Conservation (phyloP, 352 stramenopile species). For the Thraustotheca clavata region DNA sequence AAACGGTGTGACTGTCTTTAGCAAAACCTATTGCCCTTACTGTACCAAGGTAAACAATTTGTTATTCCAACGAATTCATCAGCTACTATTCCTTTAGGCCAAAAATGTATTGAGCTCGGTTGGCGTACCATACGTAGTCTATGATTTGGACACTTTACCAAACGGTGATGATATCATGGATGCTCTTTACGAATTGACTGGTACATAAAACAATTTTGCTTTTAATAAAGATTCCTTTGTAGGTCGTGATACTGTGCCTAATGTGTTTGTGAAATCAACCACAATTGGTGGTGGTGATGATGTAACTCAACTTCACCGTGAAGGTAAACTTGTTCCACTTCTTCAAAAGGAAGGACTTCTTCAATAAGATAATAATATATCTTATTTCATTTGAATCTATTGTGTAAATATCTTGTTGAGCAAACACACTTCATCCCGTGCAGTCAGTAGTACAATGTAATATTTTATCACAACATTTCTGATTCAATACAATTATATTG, state of each 20-base stretch:
- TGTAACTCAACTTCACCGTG: conserved; percentile 71
- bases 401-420: no score
- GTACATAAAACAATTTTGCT: conserved; percentile 22
- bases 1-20: conserved; percentile 75
- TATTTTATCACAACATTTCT: neutral
- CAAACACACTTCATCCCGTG: no score
- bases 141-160: conserved; percentile 55
- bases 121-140: conserved; percentile 47
- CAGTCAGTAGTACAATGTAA: no score
- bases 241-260: conserved; percentile 91
- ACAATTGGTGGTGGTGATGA: conserved; percentile 93
- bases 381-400: neutral
- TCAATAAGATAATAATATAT: conserved; percentile 22
- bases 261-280: conserved; percentile 94
- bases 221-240: neutral
- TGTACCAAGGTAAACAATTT: conserved; percentile 49
- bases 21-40: conserved; percentile 93
- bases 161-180: conserved; percentile 81
- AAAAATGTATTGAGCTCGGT: conserved; percentile 76
- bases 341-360: conserved; percentile 45
- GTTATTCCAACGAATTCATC: neutral
- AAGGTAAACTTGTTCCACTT: conserved; percentile 86
- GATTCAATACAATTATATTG: neutral
- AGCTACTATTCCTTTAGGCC: conserved; percentile 30
- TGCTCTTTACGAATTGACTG: conserved; percentile 79